Evolutionary conservation across 2,329 filamentous ascomycete genomes (phyloP).

Genomic region (Hypoxylon sp.): DNA sequence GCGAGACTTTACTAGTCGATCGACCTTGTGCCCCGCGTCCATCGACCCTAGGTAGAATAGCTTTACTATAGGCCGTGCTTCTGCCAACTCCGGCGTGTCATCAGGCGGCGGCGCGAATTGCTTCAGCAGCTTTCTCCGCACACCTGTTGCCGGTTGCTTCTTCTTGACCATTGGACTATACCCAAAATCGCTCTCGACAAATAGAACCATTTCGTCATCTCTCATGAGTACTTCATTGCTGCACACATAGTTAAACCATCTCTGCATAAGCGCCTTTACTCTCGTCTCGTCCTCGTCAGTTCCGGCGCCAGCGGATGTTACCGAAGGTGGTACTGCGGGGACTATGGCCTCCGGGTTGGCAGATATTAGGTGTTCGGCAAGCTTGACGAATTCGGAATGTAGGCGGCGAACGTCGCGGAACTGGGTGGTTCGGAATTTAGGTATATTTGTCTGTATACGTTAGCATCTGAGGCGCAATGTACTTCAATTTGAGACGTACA

Average conservation of each 20-base stretch:
- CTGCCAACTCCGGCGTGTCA: conserved; percentile 93
- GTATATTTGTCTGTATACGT: conserved; percentile 87
- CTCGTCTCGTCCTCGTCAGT: conserved; percentile 95
- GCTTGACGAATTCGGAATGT: conserved; percentile 95
- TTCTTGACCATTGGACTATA: conserved; percentile 96
- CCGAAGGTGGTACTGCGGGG: conserved; percentile 92
- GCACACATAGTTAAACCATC: conserved; percentile 96
- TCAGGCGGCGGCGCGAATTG: conserved; percentile 98
- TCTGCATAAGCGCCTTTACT: conserved; percentile 90
- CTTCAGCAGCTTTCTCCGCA: conserved; percentile 95
- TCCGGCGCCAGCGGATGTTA: conserved; percentile 93
- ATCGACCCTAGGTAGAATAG: conserved; percentile 95
- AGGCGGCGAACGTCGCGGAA: conserved; percentile 97
- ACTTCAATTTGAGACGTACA: conserved; percentile 69
- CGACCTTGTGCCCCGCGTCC: conserved; percentile 97
- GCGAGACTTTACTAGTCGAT: conserved; percentile 91
- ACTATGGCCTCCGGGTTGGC: conserved; percentile 98
- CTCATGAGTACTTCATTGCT: conserved; percentile 92
- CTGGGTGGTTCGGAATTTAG: conserved; percentile 96
- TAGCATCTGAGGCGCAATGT: conserved; percentile 46
- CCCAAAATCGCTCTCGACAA: conserved; percentile 99
- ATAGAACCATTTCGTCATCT: conserved; percentile 97
- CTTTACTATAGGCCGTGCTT: conserved; percentile 92
- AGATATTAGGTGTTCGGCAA: conserved; percentile 95
- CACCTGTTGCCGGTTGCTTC: conserved; percentile 96